phyloP scores from a whole-genome alignment of 2,329 filamentous ascomycete genomes.

The Gnomoniopsis smithogilvyi region DNA sequence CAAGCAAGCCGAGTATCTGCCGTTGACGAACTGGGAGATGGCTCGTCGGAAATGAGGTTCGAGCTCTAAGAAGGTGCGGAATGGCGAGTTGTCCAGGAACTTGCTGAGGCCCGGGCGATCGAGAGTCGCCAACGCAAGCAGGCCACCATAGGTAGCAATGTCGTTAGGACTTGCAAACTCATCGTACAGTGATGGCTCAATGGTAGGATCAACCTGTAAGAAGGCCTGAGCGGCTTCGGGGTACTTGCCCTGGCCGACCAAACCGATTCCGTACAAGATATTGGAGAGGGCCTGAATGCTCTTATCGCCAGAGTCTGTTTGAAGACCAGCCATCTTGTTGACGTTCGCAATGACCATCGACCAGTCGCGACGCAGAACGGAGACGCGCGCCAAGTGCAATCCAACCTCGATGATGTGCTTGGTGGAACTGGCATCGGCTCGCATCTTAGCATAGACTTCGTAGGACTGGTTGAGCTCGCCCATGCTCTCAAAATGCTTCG shows the following conservation, averaged over 20 bases:
- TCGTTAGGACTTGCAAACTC: slow-evolving; percentile 80
- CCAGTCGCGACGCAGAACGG: slow-evolving; percentile 78
- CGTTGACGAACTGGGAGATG: slow-evolving; percentile 83
- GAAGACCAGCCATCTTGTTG: slow-evolving; percentile 59
- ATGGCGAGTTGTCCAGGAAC: slow-evolving; percentile 77
- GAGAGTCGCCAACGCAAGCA: slow-evolving; percentile 90
- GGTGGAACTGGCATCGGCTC: slow-evolving; percentile 80
- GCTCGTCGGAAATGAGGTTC: slow-evolving; percentile 94
- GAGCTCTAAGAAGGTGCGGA: slow-evolving; percentile 84
- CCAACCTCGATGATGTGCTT: slow-evolving; percentile 82
- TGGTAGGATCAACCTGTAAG: slow-evolving; percentile 54
- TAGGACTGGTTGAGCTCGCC: slow-evolving; percentile 71
- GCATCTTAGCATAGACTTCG: slow-evolving; percentile 82
- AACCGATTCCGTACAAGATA: slow-evolving; percentile 49
- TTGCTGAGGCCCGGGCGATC: slow-evolving; percentile 66
- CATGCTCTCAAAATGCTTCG: slow-evolving; percentile 74
- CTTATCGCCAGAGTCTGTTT: slow-evolving; percentile 43
- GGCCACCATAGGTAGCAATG: slow-evolving; percentile 84
- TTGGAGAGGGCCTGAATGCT: slow-evolving; percentile 48
- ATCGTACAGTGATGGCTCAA: slow-evolving; percentile 54
- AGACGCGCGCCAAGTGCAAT: slow-evolving; percentile 72
- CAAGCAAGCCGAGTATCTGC: slow-evolving; percentile 83
- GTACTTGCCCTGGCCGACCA: slow-evolving; percentile 44
- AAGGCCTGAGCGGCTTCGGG: slow-evolving; percentile 69
- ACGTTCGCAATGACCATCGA: slow-evolving; percentile 57